phyloP scores from a whole-genome alignment of 116 monocot genomes.

The Posidonia oceanica region DNA sequence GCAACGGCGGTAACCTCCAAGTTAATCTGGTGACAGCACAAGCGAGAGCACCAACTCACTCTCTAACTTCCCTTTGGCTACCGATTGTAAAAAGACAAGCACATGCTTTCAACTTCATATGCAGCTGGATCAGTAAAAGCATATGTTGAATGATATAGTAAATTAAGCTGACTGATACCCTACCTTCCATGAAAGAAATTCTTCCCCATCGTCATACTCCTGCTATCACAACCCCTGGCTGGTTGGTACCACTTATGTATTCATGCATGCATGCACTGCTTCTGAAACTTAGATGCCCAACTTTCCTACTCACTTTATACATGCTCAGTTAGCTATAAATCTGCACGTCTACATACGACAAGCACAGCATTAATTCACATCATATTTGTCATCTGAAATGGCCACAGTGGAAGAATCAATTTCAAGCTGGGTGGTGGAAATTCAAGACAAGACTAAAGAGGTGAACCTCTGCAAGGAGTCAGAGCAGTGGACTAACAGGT shows the following conservation, averaged over 20 bases:
- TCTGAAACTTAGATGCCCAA: neutral
- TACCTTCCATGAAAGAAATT: neutral
- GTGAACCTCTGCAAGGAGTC: slow-evolving; percentile 20
- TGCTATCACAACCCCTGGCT: neutral
- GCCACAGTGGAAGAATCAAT: neutral
- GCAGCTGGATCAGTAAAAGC: neutral
- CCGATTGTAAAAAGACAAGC: neutral
- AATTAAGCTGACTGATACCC: neutral
- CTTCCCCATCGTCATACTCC: neutral
- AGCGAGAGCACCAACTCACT: too few species aligned
- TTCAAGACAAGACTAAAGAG: slow-evolving; percentile 15
- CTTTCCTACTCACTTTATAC: neutral
- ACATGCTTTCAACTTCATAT: neutral
- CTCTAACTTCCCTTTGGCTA: neutral
- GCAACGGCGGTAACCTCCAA: too few species aligned
- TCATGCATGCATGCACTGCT: neutral
- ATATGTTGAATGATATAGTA: neutral
- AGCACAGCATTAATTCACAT: neutral
- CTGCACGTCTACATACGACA: neutral
- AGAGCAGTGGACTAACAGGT: slow-evolving; percentile 36
- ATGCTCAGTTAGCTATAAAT: neutral
- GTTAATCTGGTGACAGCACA: too few species aligned
- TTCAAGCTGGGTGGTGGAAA: slow-evolving; percentile 36
- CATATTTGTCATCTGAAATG: neutral
- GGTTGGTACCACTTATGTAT: too few species aligned